A percentile compares a stretch with the other conserved stretches of the same genome.
Conservation (phyloP, 78 protist species). For the Emiliania huxleyi region DNA sequence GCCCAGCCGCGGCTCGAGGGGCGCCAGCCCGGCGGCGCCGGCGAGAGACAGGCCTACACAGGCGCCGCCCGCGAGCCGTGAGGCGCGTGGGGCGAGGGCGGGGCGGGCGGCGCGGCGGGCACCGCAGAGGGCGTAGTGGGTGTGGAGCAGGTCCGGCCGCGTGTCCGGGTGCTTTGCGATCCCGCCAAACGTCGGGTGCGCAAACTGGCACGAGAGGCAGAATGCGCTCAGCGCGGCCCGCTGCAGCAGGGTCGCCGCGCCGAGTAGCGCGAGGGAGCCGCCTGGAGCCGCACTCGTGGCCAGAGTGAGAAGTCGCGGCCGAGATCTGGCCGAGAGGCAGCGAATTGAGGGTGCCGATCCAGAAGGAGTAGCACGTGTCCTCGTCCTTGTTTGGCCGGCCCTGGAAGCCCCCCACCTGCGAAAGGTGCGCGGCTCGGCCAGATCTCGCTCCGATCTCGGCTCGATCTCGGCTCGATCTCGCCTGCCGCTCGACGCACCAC, state of each 20-base stretch:
- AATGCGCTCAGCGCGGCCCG: neutral
- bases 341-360: no score
- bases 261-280: conserved; percentile 30
- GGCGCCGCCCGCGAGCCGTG: no score
- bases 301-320: no score
- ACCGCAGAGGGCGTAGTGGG: neutral
- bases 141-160: conserved; percentile 1
- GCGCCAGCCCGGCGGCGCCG: neutral
- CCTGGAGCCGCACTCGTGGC: no score
- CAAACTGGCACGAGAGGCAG: neutral
- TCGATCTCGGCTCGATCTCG: no score
- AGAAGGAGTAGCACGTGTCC: conserved; percentile 57
- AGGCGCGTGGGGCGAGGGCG: no score
- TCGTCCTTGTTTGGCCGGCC: conserved; percentile 45
- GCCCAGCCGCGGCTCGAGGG: neutral
- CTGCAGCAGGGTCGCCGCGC: neutral
- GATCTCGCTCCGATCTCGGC: no score
- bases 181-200: neutral
- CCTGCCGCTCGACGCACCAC: conserved; percentile 1
- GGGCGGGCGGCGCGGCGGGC: no score
- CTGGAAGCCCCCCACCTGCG: conserved; percentile 25
- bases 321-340: no score
- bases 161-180: neutral
- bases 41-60: neutral
- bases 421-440: neutral